Evolutionary conservation across 2,329 filamentous ascomycete species (phyloP), one percentile per base, ranked within the genome.

Genomic region (Westerdykella sp.): DNA sequence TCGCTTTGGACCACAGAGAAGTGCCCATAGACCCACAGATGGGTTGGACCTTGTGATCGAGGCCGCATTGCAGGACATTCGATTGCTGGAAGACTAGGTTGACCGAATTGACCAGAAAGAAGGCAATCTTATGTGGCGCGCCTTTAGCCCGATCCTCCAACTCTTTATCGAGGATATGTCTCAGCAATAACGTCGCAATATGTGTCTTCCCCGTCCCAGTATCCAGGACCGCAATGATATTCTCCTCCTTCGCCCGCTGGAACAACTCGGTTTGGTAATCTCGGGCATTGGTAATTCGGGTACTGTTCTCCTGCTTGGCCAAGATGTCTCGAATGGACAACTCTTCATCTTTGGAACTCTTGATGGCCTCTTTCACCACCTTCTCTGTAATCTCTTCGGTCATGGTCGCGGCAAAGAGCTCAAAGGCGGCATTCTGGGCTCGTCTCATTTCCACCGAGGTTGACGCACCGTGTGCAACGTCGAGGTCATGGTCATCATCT

Each of bases 191-290:
- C 1, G 87, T 89, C 0, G 93, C 90, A 54, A 98, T 96, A n/a
- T 96, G 73, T 0, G 93, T 98, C 69, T 98, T 98, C 2, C 93
- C 93, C 3, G 88, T 89, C 11, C 93, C 88, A n/a, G 91, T 96
- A 58, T 94, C 89, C 1, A 97, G 76, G 1, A 98, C 93, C 1
- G 93, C 90, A 53, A 98, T 95, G 6, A 84, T 85, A 60, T 98
- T 98, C 53, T 83, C 78, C 40, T 77, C 61, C 60, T 93, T 95
- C 4, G 93, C 91, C 50, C 79, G 79, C 63, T 96, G 87, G 57
- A 93, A 97, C 0, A 98, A 76, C 61, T 97, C 91, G 11, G 87
- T 72, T 63, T 98, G 93, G 59, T 97, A 98, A 57, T 95, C 88
- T 39, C 91, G 78, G 0, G 90, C 87, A 41, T 81, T 84, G 10